phyloP scores from a whole-genome alignment of 306 rosid species.

The Hippophae gyantsensis region DNA sequence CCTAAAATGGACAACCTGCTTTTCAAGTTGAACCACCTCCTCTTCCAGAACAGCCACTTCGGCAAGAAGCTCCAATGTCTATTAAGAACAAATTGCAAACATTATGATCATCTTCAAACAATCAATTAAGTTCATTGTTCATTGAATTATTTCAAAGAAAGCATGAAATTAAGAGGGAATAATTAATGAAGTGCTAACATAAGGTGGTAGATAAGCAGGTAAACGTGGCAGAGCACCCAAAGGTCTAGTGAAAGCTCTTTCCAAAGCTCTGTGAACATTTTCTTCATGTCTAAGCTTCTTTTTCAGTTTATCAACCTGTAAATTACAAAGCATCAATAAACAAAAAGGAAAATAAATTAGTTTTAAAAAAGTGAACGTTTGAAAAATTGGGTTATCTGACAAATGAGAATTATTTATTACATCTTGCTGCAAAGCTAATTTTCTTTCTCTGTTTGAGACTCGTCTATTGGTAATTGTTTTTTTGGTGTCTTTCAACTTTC shows the following conservation, averaged over 20 bases:
- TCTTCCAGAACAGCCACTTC: constrained; percentile 96
- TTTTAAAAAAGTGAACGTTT: not conserved
- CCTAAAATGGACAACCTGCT: constrained; percentile 65
- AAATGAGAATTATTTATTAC: constrained; percentile 26
- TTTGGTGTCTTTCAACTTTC: constrained; percentile 20
- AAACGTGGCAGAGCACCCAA: constrained; percentile 95
- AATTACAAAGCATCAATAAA: constrained; percentile 10
- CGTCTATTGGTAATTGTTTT: constrained; percentile 34
- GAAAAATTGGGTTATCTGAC: not conserved
- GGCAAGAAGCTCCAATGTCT: constrained; percentile 82
- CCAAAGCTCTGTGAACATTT: constrained; percentile 69
- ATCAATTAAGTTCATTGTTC: not conserved
- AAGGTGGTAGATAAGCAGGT: constrained; percentile 81
- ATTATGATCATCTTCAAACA: constrained; percentile 8
- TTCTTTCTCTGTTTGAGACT: constrained; percentile 40
- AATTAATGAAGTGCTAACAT: constrained; percentile 36
- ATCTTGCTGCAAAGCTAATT: constrained; percentile 72
- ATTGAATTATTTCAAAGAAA: not conserved
- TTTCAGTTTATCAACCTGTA: constrained; percentile 87
- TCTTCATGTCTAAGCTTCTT: constrained; percentile 83
- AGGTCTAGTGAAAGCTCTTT: constrained; percentile 86
- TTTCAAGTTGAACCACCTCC: constrained; percentile 88
- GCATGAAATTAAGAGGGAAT: not conserved
- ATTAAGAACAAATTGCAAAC: constrained; percentile 10
- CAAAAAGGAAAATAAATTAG: constrained; percentile 4